Evolutionary conservation across 768 basidiomycete genomes (phyloP), one percentile per base, ranked within the genome.

Genomic region (Kwoniella bestiolae): DNA sequence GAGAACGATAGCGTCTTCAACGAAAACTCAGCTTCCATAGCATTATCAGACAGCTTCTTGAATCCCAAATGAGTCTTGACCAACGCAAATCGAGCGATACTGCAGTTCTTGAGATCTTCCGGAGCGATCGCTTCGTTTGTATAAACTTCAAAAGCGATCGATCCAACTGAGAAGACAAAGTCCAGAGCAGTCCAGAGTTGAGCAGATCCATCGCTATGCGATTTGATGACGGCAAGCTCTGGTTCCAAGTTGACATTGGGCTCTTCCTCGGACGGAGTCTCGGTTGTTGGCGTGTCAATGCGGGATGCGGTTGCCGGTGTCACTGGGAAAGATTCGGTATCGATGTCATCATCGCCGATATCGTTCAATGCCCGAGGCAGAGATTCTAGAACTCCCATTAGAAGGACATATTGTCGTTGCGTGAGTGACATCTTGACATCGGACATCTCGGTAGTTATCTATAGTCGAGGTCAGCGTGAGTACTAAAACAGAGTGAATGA

Each of bases 1-100:
- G 86, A 88, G 85, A 97, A 89, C 0, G 92, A 92, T 75, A 98
- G 89, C 0, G 95, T 94, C 72, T 88, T 87, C n/a, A 97, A 81
- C 28, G 93, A 85, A 52, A 97, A 82, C 80, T 96, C 94, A 2
- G 90, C 89, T 79, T 96, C 92, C 65, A 86, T 84, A n/a, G 91
- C 86, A 21, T 91, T 89, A 78, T 94, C 87, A 21, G 89, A 89
- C 26, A 92, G 84, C 72, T 87, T 84, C 81, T 96, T 95, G 72
- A 91, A 84, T 52, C 91, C 87, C 61, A 96, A 83, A 32, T 85
- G 87, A 68, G 88, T 91, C 73, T 89, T 86, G 68, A 89, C 90
- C 62, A 99, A 82, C 1, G 92, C 88, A 74, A 98, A 92, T 49
- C 88, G 86, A 23, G 88, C 89, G 58, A 99, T 92, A 38, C 93